Conservation (phyloP, 306 rosid genomes). For the Lablab purpureus region DNA sequence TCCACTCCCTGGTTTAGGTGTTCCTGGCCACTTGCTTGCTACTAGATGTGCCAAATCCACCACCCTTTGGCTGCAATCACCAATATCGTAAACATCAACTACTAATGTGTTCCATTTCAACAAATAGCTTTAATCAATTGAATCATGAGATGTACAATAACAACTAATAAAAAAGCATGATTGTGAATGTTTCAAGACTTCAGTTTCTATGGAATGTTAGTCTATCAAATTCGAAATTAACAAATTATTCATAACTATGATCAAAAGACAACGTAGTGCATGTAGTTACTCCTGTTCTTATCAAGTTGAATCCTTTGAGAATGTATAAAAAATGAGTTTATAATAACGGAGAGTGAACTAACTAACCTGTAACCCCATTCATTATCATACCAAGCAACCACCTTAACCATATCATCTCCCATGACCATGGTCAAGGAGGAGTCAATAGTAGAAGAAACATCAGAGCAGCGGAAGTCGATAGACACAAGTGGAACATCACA, state of each 20-base stretch:
- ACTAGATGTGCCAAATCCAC: slow-evolving; percentile 97
- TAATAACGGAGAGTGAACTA: slow-evolving; percentile 4
- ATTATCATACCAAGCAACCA: slow-evolving; percentile 99
- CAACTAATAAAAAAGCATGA: not conserved
- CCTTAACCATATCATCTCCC: slow-evolving; percentile 99
- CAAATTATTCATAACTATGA: too few species aligned
- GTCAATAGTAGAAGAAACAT: slow-evolving; percentile 93
- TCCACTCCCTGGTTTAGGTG: slow-evolving; percentile 57
- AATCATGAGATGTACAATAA: not conserved
- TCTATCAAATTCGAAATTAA: too few species aligned
- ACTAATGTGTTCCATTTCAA: slow-evolving; percentile 14
- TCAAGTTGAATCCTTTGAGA: not conserved
- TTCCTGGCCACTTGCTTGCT: slow-evolving; percentile 88
- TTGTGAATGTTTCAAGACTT: not conserved
- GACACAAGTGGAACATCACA: slow-evolving; percentile 96
- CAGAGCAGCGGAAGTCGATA: slow-evolving; percentile 87
- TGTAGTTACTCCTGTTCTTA: not conserved
- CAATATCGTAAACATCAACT: not conserved
- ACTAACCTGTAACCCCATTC: slow-evolving; percentile 99
- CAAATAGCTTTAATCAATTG: not conserved
- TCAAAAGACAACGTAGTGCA: too few species aligned
- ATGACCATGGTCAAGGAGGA: slow-evolving; percentile 97
- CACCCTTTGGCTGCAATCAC: slow-evolving; percentile 89
- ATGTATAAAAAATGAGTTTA: not conserved
- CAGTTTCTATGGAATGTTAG: not conserved